Conservation (phyloP, 345 rosid genomes). For the Odontarrhena argentea region DNA sequence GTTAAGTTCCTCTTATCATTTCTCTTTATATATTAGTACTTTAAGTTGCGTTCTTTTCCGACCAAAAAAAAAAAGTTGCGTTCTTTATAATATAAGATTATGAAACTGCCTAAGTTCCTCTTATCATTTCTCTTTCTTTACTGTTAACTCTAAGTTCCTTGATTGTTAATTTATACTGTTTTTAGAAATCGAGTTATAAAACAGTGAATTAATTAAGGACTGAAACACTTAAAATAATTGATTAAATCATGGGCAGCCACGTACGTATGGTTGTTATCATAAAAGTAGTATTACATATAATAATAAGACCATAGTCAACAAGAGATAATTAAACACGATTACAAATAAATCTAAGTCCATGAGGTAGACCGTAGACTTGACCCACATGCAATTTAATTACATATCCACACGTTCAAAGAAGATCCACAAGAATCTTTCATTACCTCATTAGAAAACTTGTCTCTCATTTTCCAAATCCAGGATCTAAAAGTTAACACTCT, state of each 20-base stretch:
- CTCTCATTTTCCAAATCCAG: not conserved
- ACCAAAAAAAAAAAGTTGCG: too few relatives aligned
- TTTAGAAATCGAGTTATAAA: not conserved
- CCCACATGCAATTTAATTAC: slow-evolving; percentile 19
- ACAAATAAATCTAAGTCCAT: slow-evolving; percentile 18
- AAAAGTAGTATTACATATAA: slow-evolving; percentile 8
- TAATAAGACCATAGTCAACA: slow-evolving; percentile 24
- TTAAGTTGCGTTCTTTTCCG: too few relatives aligned
- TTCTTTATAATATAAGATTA: too few relatives aligned
- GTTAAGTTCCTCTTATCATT: too few relatives aligned
- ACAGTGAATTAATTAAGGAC: not conserved
- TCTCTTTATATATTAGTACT: too few relatives aligned
- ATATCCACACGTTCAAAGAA: slow-evolving; percentile 11
- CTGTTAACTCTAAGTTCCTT: not conserved
- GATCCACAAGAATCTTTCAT: not conserved
- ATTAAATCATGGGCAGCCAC: slow-evolving; percentile 14
- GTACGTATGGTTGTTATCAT: not conserved
- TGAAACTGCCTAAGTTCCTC: too few relatives aligned
- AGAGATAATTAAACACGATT: slow-evolving; percentile 13
- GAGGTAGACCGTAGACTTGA: slow-evolving; percentile 20
- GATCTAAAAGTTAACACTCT: not conserved
- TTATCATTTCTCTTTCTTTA: not conserved
- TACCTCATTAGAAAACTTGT: not conserved
- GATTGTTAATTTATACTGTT: not conserved
- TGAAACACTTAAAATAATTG: not conserved